A percentile compares a stretch with the other conserved stretches of the same genome.
phyloP scores from a whole-genome alignment of 2,329 filamentous ascomycete species.

The Beauveria varroae region DNA sequence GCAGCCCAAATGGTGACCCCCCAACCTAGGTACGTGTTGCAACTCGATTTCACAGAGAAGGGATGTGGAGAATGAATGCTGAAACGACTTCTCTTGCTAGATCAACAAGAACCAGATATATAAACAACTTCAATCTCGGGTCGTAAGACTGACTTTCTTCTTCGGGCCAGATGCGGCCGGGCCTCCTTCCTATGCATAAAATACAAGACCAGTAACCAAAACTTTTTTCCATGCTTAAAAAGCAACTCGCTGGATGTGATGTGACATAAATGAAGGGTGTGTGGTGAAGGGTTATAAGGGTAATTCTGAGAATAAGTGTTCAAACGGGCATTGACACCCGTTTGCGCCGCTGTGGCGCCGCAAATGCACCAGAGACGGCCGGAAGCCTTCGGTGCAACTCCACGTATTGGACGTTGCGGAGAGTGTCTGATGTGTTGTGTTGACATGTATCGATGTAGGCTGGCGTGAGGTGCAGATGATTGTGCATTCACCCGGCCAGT shows the following conservation, averaged over 20 bases:
- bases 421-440: neutral
- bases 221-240: neutral
- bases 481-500: neutral
- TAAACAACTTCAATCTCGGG: neutral
- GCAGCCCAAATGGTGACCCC: neutral
- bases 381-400: neutral
- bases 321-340: neutral
- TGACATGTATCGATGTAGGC: neutral
- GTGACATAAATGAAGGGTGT: constrained; percentile 2
- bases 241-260: constrained; percentile 6
- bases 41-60: no score
- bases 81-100: neutral
- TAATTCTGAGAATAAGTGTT: neutral
- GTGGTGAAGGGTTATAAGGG: constrained; percentile 1
- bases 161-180: no score
- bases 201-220: neutral
- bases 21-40: no score
- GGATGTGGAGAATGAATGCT: neutral
- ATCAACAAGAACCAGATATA: neutral
- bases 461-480: neutral
- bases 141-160: no score
- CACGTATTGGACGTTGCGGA: neutral
- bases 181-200: neutral
- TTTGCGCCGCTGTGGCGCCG: neutral
- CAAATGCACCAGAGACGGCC: neutral